Evolutionary conservation across 2,329 filamentous ascomycete genomes (phyloP), one percentile per base, ranked within the genome.

Genomic region (Fusarium abutilonis): DNA sequence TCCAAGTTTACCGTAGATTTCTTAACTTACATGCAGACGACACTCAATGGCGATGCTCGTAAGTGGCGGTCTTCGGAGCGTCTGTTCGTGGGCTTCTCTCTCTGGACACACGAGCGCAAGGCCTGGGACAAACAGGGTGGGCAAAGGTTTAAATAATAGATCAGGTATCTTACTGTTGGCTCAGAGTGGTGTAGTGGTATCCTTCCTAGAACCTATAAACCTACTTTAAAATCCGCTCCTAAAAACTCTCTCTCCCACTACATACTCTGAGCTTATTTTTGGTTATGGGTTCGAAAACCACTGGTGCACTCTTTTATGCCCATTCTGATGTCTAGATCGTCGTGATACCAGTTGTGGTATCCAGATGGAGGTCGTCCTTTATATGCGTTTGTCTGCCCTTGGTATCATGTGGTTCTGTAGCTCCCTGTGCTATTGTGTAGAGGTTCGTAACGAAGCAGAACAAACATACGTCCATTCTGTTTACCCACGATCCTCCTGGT

Each of bases 221-320:
- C 19, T 38, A 21, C 21, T 39, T 15, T 32, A 45, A 50, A 41
- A 52, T 28, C 40, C 46, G 41, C 35, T 31, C 56, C 46, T 60
- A 58, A 19, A 52, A 49, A 48, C 26, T 14, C 34, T 58, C 9
- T 43, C 53, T 28, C 31, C 54, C 41, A 40, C 56, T 53, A 21
- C 31, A 17, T 11, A 13, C 46, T 59, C 31, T 34, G 40, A 10
- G 17, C 36, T 23, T 39, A 48, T 57, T 57, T 43, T 17, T 15
- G 9, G 43, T 5, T 7, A 9, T n/a, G 5, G 10, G 21, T 36
- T 46, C 43, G 19, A 36, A n/a, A 45, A 21, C 14, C 13, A 4
- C 23, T 19, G 14, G 6, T 31, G 44, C 8, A 9, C n/a, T 15
- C 15, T 9, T 34, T 46, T 41, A 29, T 50, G 10, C 6, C 7